Base-by-base conservation (phyloP, 352 stramenopile genomes). In the Globisporangium alternatum region DNA sequence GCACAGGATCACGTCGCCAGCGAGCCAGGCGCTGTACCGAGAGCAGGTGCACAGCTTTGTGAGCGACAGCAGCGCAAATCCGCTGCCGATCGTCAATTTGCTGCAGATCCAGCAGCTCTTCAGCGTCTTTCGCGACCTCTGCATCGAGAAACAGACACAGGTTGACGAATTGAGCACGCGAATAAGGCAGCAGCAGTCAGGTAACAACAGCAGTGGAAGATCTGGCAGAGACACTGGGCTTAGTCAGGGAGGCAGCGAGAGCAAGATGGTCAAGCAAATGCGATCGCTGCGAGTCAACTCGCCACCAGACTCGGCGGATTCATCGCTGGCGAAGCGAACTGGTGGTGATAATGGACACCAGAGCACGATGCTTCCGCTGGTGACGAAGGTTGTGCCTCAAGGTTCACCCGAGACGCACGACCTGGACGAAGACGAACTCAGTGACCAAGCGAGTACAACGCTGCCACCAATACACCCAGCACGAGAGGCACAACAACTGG, bases 231-330 rank as follows among this genome's bases (percentile, higher is more conserved):
- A 47, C 17, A 21, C 17, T 47, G 41, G 41, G 8, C 9, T 43
- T 8, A 60, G 43, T 48, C 39, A 28, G 62, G n/a, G 35, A 41
- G 35, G 62, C 70, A 67, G 15, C 5, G 65, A 66, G 35, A 87
- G 78, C 66, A 80, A 79, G 35, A 75, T 84, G 67, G 76, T 87
- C n/a, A 57, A 63, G n/a, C 78, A 86, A 44, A 62, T 89, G 28
- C 76, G 80, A n/a, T 69, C 70, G 0, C 44, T 89, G 43, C 72
- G 77, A 43, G 67, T 48, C 0, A 61, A 60, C 31, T 72, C 76
- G 5, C 64, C 68, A 21, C 58, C 59, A 19, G 41, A 61, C 13
- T 43, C 22, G 6, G 33, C 45, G 2, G 19, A 61, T 8, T 43
- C 59, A 8, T 19, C 22, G 1, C 5, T 19, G 5, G 19, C 19